Percentiles rank a stretch among this genome's conserved stretches.
These are phyloP conservation scores for Tagetes patula DNA, from an alignment of 129 eudicot genomes.

Conservation along the genomic window DNA sequence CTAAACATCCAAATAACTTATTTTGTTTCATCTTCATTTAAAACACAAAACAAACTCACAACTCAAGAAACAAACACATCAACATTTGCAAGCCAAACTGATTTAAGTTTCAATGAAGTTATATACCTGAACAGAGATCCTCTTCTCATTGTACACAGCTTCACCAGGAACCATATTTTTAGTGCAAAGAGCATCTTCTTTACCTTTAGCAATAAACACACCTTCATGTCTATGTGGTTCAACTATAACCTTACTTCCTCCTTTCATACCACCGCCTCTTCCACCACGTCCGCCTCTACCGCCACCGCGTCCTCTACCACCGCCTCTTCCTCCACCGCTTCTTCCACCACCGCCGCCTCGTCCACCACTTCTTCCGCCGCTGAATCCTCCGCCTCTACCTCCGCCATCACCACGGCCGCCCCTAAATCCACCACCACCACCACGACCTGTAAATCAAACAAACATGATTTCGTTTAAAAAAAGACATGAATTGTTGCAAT, in stretches of 20 bases:
- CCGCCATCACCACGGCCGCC: conserved; percentile 53
- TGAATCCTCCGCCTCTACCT: conserved; percentile 48
- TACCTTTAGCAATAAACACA: conserved; percentile 85
- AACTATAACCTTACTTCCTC: conserved; percentile 78
- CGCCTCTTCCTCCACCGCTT: conserved; percentile 44
- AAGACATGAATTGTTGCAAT: background rate
- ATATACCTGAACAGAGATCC: conserved; percentile 78
- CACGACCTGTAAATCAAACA: conserved; percentile 42
- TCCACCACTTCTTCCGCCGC: conserved; percentile 56
- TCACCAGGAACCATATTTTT: conserved; percentile 92
- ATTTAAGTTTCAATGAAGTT: background rate
- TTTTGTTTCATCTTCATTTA: conserved; percentile 93
- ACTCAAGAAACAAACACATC: background rate
- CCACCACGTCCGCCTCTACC: conserved; percentile 53
- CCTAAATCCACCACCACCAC: conserved; percentile 46
- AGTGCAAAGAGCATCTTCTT: conserved; percentile 87
- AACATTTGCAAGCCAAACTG: background rate
- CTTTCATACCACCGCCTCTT: conserved; percentile 68
- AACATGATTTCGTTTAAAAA: background rate
- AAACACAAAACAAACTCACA: background rate
- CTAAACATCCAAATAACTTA: too few species aligned
- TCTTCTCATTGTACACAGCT: conserved; percentile 88
- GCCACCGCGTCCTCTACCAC: conserved; percentile 47
- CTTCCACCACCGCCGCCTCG: conserved; percentile 40
- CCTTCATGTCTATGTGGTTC: conserved; percentile 91